Evolutionary conservation across 1,284 basidiomycete genomes (phyloP), one percentile per base, ranked within the genome.

Genomic region (Ustilago loliicola): DNA sequence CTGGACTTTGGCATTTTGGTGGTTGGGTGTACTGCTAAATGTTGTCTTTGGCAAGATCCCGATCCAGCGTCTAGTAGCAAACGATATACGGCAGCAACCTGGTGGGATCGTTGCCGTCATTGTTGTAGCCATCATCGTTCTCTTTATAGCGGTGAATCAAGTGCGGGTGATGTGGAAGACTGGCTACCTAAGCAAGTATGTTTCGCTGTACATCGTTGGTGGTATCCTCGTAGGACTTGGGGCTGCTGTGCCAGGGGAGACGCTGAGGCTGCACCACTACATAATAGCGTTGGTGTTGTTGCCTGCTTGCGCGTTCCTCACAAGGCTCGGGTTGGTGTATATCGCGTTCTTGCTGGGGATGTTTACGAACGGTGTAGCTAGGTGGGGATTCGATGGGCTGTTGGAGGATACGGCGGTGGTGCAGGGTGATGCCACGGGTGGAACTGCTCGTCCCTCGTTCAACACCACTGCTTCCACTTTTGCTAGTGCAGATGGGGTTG

Each of bases 261-360:
- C 81, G 8, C 72, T 88, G 10, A 72, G 84, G 2, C 59, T 88
- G 32, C 81, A 80, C 64, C 76, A 83, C 61, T 94, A 94, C 82
- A 90, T 94, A 71, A 88, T 93, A 54, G 90, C 91, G 0, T 91
- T 95, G 84, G 89, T 90, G 9, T 88, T 95, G 65, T 89, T 95
- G 40, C 93, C 93, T 25, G 91, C 91, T 3, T 93, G 92, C 13
- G 93, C 90, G 2, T 94, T 94, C 82, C 92, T 93, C 0, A 95
- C 93, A 21, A 89, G 93, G 38, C 87, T 92, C 27, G 93, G 91
- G 7, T 91, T 92, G 0, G 89, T 94, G 51, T 92, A 92, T 83
- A 92, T 94, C 86, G 93, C 92, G 1, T 91, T 95, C 80, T 86
- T 94, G 10, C 88, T 95, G 36, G 94, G 94, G 13, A 90, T 95